Evolutionary conservation across 805 yeast genomes (phyloP).

Genomic region (Candida alai): DNA sequence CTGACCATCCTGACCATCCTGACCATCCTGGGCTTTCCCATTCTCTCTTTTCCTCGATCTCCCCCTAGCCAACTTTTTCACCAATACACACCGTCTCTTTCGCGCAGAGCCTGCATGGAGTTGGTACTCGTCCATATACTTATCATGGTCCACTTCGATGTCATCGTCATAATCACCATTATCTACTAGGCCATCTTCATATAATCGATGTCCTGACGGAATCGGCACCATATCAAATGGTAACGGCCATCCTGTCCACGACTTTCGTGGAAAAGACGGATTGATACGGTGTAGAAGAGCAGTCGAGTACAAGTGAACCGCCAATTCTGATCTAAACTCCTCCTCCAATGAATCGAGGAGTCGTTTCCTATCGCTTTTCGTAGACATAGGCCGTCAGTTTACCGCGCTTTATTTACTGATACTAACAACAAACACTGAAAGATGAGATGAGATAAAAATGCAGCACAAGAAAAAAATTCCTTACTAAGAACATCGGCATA

Average conservation of each 20-base stretch:
- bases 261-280: conserved; percentile 30
- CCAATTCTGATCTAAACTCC: conserved; percentile 51
- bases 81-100: background rate
- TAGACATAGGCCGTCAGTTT: conserved; percentile 6
- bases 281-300: conserved; percentile 40
- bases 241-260: conserved; percentile 65
- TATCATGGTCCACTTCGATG: conserved; percentile 10
- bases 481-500: no score
- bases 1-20: conserved; percentile 7
- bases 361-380: conserved; percentile 17
- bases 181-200: conserved; percentile 15
- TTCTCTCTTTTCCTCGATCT: background rate
- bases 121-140: background rate
- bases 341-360: conserved; percentile 40
- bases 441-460: no score
- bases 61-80: background rate
- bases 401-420: background rate
- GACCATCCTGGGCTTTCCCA: background rate
- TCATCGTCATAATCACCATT: conserved; percentile 7
- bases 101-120: background rate
- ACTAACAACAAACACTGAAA: background rate
- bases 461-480: no score
- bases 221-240: conserved; percentile 30
- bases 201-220: conserved; percentile 24
- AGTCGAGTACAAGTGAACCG: conserved; percentile 62